Conservation (phyloP, 2,329 filamentous ascomycete genomes). For the Orbilia quercus region DNA sequence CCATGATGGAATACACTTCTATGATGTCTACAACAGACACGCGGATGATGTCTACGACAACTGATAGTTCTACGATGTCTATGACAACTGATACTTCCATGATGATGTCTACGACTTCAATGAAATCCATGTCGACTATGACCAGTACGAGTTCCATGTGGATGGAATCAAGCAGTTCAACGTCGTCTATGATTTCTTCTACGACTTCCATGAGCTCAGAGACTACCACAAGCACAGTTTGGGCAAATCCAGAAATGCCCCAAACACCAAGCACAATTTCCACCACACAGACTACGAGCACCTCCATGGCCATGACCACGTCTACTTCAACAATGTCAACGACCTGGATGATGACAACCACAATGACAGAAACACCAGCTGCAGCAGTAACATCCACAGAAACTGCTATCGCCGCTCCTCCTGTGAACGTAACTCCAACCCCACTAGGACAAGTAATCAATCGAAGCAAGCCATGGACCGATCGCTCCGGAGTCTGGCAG, state of each 20-base stretch:
- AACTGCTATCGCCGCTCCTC: background rate
- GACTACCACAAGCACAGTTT: too few species aligned
- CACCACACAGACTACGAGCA: too few species aligned
- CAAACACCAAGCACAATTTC: too few species aligned
- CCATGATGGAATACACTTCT: too few species aligned
- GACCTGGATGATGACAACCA: too few species aligned
- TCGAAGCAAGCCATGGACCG: background rate
- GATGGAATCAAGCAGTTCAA: too few species aligned
- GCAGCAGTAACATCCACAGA: background rate
- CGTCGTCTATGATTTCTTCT: too few species aligned
- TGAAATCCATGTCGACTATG: background rate
- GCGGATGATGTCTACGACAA: background rate
- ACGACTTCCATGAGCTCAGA: too few species aligned
- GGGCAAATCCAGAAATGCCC: too few species aligned
- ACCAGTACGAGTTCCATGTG: background rate
- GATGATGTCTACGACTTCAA: background rate
- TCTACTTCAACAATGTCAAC: too few species aligned
- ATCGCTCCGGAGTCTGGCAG: background rate
- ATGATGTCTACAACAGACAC: too few species aligned
- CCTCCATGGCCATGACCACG: too few species aligned
- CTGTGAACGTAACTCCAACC: background rate
- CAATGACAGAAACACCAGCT: background rate
- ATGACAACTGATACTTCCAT: background rate
- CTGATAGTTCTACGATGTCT: background rate
- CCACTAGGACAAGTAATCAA: background rate